A percentile compares a stretch with the other conserved stretches of the same genome.
Evolutionary conservation across 805 yeast genomes (phyloP).

Genomic region (Monosporozyma aquatica): DNA sequence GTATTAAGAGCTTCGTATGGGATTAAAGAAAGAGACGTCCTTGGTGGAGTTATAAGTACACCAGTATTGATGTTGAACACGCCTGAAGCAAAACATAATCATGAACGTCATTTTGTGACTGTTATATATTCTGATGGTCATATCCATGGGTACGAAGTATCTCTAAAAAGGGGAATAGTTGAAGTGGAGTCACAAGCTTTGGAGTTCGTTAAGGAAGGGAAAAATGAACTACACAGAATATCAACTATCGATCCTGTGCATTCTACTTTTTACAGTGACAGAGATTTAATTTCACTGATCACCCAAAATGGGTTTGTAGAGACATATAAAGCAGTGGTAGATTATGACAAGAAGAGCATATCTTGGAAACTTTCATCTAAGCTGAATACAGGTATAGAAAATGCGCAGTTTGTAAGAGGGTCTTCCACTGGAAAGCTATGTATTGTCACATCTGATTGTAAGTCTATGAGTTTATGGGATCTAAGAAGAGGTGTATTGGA

Average conservation of each 20-base stretch:
- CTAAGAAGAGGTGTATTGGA: conserved; percentile 57
- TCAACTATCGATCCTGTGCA: conserved; percentile 61
- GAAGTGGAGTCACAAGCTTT: conserved; percentile 26
- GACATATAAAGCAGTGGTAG: conserved; percentile 38
- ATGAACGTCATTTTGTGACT: conserved; percentile 38
- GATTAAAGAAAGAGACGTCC: too few relatives aligned
- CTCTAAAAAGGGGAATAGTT: conserved; percentile 23
- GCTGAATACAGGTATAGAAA: conserved; percentile 46
- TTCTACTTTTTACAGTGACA: conserved; percentile 27
- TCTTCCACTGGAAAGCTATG: conserved; percentile 73
- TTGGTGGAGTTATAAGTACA: background rate
- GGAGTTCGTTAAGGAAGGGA: conserved; percentile 22
- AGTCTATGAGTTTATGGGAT: conserved; percentile 70
- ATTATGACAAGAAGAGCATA: conserved; percentile 21
- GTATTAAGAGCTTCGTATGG: conserved; percentile 11
- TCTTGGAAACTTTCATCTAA: conserved; percentile 45
- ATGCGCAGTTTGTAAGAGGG: conserved; percentile 52
- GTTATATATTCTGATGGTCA: conserved; percentile 36
- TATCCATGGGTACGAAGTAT: conserved; percentile 29
- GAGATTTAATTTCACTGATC: conserved; percentile 48
- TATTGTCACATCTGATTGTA: conserved; percentile 47
- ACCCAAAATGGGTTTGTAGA: conserved; percentile 42
- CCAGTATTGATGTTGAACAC: conserved; percentile 30
- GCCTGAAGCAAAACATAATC: conserved; percentile 29
- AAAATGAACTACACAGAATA: conserved; percentile 35